Conservation (phyloP, 2,329 filamentous ascomycete genomes). For the Raffaelea deltoideospora region DNA sequence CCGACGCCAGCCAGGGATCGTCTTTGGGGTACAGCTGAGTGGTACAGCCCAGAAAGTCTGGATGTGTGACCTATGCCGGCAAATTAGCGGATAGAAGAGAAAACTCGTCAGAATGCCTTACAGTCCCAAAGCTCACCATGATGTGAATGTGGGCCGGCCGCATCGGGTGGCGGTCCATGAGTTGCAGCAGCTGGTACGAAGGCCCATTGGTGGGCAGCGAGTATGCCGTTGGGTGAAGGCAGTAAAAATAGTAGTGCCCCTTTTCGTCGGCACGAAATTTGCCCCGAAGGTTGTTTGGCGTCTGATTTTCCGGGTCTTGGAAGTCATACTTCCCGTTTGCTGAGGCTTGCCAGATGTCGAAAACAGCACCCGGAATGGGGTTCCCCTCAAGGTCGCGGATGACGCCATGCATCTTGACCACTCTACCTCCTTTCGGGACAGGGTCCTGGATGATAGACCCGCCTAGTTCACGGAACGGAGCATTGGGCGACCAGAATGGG, state of each 20-base stretch:
- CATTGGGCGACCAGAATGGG: conserved; percentile 67
- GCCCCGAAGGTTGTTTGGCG: conserved; percentile 50
- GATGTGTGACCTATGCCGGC: too few species aligned
- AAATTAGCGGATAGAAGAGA: too few species aligned
- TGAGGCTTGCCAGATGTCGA: conserved; percentile 66
- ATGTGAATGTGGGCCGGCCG: conserved; percentile 47
- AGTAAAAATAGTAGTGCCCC: conserved; percentile 46
- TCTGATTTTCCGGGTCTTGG: conserved; percentile 48
- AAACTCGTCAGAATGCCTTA: too few species aligned
- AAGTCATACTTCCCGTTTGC: conserved; percentile 56
- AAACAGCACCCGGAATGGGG: conserved; percentile 47
- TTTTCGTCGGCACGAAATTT: conserved; percentile 48
- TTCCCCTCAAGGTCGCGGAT: conserved; percentile 38
- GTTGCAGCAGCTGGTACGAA: conserved; percentile 31
- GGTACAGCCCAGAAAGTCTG: conserved; percentile 44
- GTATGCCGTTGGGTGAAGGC: conserved; percentile 35
- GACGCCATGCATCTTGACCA: conserved; percentile 49
- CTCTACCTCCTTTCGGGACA: conserved; percentile 31
- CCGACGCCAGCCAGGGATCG: conserved; percentile 35
- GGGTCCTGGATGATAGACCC: conserved; percentile 44
- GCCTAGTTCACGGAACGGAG: conserved; percentile 56
- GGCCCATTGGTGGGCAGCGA: conserved; percentile 30
- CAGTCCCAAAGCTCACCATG: too few species aligned
- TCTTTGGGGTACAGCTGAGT: conserved; percentile 53
- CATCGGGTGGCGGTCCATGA: conserved; percentile 40